Percentiles rank a stretch among this genome's conserved stretches.
Conservation (phyloP, 2,329 filamentous ascomycete species). For the Cladorrhinum sp. region DNA sequence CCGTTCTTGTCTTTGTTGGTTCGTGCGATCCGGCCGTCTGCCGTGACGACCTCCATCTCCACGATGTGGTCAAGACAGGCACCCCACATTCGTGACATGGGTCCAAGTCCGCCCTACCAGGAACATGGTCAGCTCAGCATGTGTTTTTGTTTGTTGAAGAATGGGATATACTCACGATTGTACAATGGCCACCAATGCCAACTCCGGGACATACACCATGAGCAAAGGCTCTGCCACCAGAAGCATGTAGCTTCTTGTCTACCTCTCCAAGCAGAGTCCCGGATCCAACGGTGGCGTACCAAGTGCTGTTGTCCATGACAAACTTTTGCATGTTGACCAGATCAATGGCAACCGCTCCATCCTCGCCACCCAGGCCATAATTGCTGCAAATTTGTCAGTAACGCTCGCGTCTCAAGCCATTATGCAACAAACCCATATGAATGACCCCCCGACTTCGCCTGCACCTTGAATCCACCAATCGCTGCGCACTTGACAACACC, state of each 20-base stretch:
- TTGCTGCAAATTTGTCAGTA: slow-evolving; percentile 8
- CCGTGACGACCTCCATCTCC: slow-evolving; percentile 56
- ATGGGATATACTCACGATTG: slow-evolving; percentile 42
- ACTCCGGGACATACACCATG: slow-evolving; percentile 60
- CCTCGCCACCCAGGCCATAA: slow-evolving; percentile 43
- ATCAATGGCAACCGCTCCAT: slow-evolving; percentile 54
- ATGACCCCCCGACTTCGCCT: slow-evolving; percentile 62
- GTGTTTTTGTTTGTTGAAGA: background rate
- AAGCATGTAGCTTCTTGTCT: slow-evolving; percentile 46
- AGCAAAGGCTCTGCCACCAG: slow-evolving; percentile 54
- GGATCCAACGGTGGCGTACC: slow-evolving; percentile 53
- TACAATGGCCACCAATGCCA: slow-evolving; percentile 57
- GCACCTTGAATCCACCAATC: slow-evolving; percentile 49
- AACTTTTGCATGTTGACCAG: slow-evolving; percentile 52
- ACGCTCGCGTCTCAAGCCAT: background rate
- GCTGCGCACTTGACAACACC: slow-evolving; percentile 56
- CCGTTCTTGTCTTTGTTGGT: slow-evolving; percentile 46
- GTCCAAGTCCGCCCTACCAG: slow-evolving; percentile 54
- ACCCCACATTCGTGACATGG: slow-evolving; percentile 58
- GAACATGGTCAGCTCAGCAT: background rate
- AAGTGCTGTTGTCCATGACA: slow-evolving; percentile 49
- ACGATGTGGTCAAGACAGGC: slow-evolving; percentile 53
- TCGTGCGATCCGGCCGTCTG: slow-evolving; percentile 49
- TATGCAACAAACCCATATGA: slow-evolving; percentile 51
- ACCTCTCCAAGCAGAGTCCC: slow-evolving; percentile 51